Base-by-base conservation (phyloP, 176 grass and related monocot species). In the Musa itinerans region DNA sequence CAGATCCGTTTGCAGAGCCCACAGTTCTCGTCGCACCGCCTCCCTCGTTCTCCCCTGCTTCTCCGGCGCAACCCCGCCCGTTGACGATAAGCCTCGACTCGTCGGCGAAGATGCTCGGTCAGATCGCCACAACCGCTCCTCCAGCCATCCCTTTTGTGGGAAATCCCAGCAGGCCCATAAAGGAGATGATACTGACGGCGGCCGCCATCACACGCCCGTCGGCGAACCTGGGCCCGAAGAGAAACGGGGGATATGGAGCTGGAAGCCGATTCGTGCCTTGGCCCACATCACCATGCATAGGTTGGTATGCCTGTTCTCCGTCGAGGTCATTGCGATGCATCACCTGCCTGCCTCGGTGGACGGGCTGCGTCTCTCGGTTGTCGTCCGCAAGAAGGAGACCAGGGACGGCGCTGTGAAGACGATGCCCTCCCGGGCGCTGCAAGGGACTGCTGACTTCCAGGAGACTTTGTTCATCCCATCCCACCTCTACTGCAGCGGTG, bases 381-480 rank as follows among this genome's bases (percentile, higher is more conserved):
- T 73, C 9, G 78, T 99, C 1, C 86, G 78, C n/a, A 99, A 94
- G 85, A 84, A 85, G 48, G 95, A 93, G 64, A 68, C 84, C 1
- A 85, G 25, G 54, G 88, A 75, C 69, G 88, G 82, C 17, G 69
- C 81, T 0, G 78, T 89, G 83, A 88, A 99, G 80, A 94, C 90
- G 12, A 85, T 94, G 83, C 95, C 90, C 57, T 78, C 72, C 16
- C 74, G 76, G 4, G 90, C 89, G 51, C 76, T 81, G 49, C 74
- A 65, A 7, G 88, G 90, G 22, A 23, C 52, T 48, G 95, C 84
- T 1, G 90, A 89, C 53, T 94, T 94, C 63, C 66, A 92, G 23
- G 95, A 99, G 84, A 99, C 83, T 5, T 75, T 99, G 21, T 99
- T 89, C 81, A 55, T 99, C 25, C 61, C 50, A 20, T 99, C 90